phyloP scores from a whole-genome alignment of 345 rosid species.

The Noccaea bulbosa region DNA sequence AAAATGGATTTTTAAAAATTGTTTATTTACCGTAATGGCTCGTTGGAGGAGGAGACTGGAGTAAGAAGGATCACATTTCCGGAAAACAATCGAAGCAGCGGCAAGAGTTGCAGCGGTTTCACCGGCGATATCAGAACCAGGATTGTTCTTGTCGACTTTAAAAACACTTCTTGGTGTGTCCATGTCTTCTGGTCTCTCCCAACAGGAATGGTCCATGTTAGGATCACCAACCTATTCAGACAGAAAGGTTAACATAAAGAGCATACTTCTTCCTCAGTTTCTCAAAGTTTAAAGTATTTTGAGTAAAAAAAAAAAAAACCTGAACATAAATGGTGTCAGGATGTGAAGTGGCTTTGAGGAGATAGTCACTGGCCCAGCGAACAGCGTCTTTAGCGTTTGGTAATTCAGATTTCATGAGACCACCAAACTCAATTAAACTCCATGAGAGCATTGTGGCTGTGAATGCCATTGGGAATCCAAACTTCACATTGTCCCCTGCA shows the following conservation, averaged over 20 bases:
- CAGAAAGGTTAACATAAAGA: background rate
- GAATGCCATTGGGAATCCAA: constrained; percentile 92
- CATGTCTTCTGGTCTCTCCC: constrained; percentile 99
- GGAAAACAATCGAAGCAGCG: constrained; percentile 73
- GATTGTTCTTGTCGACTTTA: constrained; percentile 55
- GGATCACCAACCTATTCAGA: constrained; percentile 41
- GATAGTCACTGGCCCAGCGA: constrained; percentile 81
- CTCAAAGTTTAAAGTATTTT: background rate
- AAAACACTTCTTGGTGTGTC: constrained; percentile 75
- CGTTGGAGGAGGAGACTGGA: constrained; percentile 57
- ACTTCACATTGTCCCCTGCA: constrained; percentile 91
- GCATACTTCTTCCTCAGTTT: background rate
- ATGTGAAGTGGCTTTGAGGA: constrained; percentile 71
- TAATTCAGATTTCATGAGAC: constrained; percentile 52
- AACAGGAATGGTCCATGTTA: constrained; percentile 54
- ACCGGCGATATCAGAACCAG: constrained; percentile 84
- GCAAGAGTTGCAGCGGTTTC: constrained; percentile 94
- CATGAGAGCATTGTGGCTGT: constrained; percentile 79
- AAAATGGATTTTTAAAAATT: too few species aligned
- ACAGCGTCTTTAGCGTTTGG: constrained; percentile 56
- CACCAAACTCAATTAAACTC: constrained; percentile 69
- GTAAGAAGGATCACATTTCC: constrained; percentile 50
- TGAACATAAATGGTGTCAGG: constrained; percentile 58
- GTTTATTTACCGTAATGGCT: constrained; percentile 50
- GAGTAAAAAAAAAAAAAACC: constrained; percentile 28